Percentiles rank a stretch among this genome's conserved stretches.
These are phyloP conservation scores for Coemansia guatemalensis DNA, from an alignment of 192 early-diverging fungal species.

Conservation along the genomic window DNA sequence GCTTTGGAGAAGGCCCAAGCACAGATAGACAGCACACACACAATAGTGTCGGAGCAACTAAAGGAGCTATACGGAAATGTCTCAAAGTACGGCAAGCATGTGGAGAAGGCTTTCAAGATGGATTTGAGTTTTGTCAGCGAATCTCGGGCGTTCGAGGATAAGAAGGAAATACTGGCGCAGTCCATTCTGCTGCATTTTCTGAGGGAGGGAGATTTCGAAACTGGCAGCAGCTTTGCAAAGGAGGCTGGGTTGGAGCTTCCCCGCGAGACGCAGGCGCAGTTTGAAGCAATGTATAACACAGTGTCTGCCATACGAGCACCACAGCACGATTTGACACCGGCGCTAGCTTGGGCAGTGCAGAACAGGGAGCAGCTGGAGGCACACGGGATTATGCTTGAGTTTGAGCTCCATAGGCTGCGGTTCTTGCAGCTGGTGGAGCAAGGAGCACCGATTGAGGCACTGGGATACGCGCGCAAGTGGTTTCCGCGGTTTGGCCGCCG, in stretches of 20 bases:
- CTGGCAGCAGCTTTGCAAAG: constrained; percentile 58
- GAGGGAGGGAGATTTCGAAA: constrained; percentile 81
- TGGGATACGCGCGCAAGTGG: constrained; percentile 71
- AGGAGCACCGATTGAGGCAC: constrained; percentile 55
- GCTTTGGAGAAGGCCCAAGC: constrained; percentile 27
- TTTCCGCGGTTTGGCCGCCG: constrained; percentile 62
- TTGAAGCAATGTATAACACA: constrained; percentile 81
- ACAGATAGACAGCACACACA: constrained; percentile 20
- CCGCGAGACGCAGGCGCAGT: constrained; percentile 59
- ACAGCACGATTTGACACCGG: constrained; percentile 60
- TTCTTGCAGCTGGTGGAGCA: constrained; percentile 73
- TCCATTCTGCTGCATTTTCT: constrained; percentile 78
- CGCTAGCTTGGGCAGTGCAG: constrained; percentile 73
- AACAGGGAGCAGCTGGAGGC: constrained; percentile 59
- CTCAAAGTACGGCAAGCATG: constrained; percentile 68
- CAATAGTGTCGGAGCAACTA: constrained; percentile 51
- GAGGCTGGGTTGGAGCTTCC: constrained; percentile 53
- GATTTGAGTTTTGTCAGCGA: constrained; percentile 61
- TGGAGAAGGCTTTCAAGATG: constrained; percentile 76
- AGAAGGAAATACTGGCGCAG: constrained; percentile 61
- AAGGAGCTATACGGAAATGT: constrained; percentile 66
- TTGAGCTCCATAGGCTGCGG: constrained; percentile 75
- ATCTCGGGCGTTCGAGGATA: constrained; percentile 75
- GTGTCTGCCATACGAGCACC: constrained; percentile 56
- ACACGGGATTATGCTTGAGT: constrained; percentile 73